Evolutionary conservation across 1,139 yeast species (phyloP).

Genomic region (Nematodospora anomalae): DNA sequence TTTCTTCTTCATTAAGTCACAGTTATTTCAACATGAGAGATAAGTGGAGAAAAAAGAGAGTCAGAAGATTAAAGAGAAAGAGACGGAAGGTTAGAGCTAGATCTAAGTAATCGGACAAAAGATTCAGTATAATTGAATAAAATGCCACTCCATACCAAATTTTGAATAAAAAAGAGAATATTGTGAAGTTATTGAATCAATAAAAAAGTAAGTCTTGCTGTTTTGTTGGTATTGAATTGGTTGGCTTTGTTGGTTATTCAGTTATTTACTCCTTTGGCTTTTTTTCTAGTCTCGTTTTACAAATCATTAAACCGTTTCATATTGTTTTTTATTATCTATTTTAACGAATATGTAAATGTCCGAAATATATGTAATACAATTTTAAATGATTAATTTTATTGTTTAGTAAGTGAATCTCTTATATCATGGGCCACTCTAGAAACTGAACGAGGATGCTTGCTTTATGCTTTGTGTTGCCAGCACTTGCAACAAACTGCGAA

Average conservation of each 20-base stretch:
- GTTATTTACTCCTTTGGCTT: background rate
- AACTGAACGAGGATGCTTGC: too few relatives aligned
- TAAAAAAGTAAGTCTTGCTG: too few relatives aligned
- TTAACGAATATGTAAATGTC: background rate
- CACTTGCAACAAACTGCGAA: background rate
- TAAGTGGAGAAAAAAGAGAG: conserved; percentile 99
- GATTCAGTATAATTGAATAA: background rate
- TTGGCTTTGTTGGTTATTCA: background rate
- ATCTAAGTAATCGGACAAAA: conserved; percentile 78
- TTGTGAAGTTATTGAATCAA: background rate
- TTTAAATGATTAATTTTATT: too few relatives aligned
- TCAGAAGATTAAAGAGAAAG: conserved; percentile 99
- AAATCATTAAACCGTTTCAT: background rate
- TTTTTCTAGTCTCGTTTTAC: background rate
- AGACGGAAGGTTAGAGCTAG: conserved; percentile 99
- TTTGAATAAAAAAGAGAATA: background rate
- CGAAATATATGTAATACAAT: background rate
- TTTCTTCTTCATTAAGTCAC: conserved; percentile 19
- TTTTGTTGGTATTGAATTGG: background rate
- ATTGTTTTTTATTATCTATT: too few relatives aligned
- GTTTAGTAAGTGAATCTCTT: too few relatives aligned
- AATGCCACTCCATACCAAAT: background rate
- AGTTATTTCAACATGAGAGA: conserved; percentile 66
- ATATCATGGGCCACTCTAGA: too few relatives aligned
- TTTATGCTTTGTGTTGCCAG: too few relatives aligned